A percentile compares a stretch with the other conserved stretches of the same genome.
These are phyloP conservation scores for Dactylis glomerata DNA, from an alignment of 176 grass and related monocot genomes.

Conservation along the genomic window DNA sequence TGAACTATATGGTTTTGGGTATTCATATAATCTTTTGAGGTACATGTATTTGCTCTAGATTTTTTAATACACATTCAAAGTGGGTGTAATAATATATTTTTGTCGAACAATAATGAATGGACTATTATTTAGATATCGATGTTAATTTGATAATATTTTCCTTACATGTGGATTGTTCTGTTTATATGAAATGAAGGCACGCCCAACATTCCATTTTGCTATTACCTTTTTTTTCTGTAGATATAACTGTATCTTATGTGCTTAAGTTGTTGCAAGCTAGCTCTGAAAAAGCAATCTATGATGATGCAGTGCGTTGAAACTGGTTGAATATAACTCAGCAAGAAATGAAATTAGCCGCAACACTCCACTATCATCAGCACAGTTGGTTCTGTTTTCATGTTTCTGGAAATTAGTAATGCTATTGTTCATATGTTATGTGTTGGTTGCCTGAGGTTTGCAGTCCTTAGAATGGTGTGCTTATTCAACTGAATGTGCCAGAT, in stretches of 20 bases:
- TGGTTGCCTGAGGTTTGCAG: background rate
- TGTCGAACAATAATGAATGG: background rate
- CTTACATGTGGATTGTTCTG: background rate
- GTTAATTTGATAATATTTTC: background rate
- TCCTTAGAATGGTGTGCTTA: background rate
- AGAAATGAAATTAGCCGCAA: background rate
- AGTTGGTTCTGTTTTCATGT: background rate
- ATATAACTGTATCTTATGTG: background rate
- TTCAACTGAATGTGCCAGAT: background rate
- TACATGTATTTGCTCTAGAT: background rate
- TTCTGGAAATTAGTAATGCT: background rate
- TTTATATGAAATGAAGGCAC: background rate
- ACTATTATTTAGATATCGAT: background rate
- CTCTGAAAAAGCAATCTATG: constrained; percentile 5
- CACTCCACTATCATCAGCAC: background rate
- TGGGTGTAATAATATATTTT: constrained; percentile 7
- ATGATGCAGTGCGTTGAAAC: background rate
- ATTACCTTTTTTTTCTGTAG: background rate
- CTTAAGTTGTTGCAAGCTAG: background rate
- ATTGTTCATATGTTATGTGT: background rate
- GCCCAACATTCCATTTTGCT: background rate
- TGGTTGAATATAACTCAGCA: background rate
- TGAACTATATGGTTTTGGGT: background rate
- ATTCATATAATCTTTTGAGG: no score
- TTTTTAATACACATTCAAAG: background rate